Conservation (phyloP, 202 grass and related monocot species). For the Setaria viridis region DNA sequence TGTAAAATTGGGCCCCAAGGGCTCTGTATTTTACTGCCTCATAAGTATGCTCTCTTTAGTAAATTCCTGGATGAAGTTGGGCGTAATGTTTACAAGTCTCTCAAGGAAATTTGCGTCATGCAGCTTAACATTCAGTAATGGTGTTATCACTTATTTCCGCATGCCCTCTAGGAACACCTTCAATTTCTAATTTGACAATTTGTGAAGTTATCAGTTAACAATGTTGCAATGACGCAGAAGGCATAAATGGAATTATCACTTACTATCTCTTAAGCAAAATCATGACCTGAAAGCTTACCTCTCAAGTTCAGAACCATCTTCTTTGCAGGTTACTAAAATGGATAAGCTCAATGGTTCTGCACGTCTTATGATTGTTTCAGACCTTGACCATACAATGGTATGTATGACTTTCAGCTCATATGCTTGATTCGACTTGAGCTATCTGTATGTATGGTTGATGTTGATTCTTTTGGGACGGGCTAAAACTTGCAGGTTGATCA, state of each 20-base stretch:
- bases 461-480: not conserved
- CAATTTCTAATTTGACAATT: not conserved
- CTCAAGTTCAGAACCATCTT: not conserved
- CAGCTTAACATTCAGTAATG: not conserved
- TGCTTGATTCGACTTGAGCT: not conserved
- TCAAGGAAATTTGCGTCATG: not conserved
- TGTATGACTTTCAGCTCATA: constrained; percentile 4
- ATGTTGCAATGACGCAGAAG: too few relatives aligned
- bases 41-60: not conserved
- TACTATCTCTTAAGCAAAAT: too few relatives aligned
- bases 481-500: constrained; percentile 82
- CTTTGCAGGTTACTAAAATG: constrained; percentile 62
- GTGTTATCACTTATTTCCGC: not conserved
- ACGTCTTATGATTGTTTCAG: constrained; percentile 94
- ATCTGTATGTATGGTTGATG: not conserved
- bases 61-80: not conserved
- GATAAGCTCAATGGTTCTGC: constrained; percentile 75
- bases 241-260: too few relatives aligned
- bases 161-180: not conserved
- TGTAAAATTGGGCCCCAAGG: not conserved
- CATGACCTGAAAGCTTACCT: constrained; percentile 4
- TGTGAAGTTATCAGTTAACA: not conserved
- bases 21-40: not conserved
- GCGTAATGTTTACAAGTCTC: not conserved
- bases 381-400: constrained; percentile 96